These are phyloP conservation scores for Cladobotryum mycophilum DNA, from an alignment of 2,329 filamentous ascomycete genomes.

Conservation along the genomic window DNA sequence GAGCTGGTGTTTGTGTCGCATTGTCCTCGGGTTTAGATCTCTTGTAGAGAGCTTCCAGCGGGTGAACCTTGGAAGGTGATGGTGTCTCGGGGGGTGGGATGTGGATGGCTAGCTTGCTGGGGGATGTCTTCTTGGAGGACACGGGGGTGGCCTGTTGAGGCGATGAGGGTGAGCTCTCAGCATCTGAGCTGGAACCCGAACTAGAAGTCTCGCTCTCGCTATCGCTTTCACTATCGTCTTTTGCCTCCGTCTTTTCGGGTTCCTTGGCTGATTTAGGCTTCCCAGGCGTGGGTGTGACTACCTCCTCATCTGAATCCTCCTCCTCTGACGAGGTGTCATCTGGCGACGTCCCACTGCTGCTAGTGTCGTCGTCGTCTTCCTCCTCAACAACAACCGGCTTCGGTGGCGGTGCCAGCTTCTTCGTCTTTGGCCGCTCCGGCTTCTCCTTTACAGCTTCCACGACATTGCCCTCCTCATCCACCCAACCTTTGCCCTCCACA, in stretches of 20 bases:
- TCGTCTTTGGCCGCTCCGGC: slow-evolving; percentile 15
- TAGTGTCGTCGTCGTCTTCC: slow-evolving; percentile 31
- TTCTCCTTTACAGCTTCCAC: slow-evolving; percentile 54
- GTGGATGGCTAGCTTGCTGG: slow-evolving; percentile 42
- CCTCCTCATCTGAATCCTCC: slow-evolving; percentile 23
- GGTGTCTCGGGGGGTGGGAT: slow-evolving; percentile 44
- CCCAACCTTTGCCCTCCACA: slow-evolving; percentile 82
- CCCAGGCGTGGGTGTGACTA: neutral
- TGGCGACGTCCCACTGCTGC: slow-evolving; percentile 33
- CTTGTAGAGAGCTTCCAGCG: slow-evolving; percentile 90
- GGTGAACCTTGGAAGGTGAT: slow-evolving; percentile 58
- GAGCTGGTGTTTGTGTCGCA: slow-evolving; percentile 22
- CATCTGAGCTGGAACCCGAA: neutral
- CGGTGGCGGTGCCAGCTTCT: slow-evolving; percentile 18
- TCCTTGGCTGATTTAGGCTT: slow-evolving; percentile 12
- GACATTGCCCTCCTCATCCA: slow-evolving; percentile 70
- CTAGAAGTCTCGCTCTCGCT: slow-evolving; percentile 7
- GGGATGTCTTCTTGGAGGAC: neutral
- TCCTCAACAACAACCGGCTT: slow-evolving; percentile 17
- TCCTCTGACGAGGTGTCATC: slow-evolving; percentile 26
- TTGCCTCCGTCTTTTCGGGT: slow-evolving; percentile 9
- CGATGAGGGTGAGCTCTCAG: neutral
- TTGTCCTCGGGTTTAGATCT: slow-evolving; percentile 45
- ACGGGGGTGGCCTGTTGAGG: neutral
- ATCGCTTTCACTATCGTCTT: slow-evolving; percentile 17